Conservation (phyloP, 371 early-diverging fungal species). For the Mucor irregularis region DNA sequence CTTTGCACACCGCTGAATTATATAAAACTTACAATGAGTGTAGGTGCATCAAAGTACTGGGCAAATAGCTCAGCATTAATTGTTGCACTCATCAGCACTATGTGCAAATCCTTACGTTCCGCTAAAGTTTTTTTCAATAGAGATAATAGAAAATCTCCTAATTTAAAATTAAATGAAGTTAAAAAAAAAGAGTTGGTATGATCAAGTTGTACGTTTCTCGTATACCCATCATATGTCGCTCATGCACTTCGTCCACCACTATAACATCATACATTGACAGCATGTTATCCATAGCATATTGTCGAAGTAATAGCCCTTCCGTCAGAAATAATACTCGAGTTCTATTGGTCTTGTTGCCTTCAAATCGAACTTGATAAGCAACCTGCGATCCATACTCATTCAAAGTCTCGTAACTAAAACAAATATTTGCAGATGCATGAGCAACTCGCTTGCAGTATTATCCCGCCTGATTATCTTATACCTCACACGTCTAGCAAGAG, state of each 20-base stretch:
- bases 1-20: neutral
- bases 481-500: constrained; percentile 82
- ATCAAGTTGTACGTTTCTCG: too few relatives aligned
- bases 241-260: constrained; percentile 82
- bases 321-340: constrained; percentile 69
- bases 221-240: constrained; percentile 58
- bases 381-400: constrained; percentile 69
- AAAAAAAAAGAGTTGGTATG: neutral
- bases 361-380: constrained; percentile 74
- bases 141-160: constrained; percentile 63
- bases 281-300: constrained; percentile 58
- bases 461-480: too few relatives aligned
- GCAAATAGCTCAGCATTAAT: constrained; percentile 69
- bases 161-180: neutral
- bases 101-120: constrained; percentile 42
- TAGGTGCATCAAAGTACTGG: constrained; percentile 58
- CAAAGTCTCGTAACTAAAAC: constrained; percentile 58
- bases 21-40: constrained; percentile 31
- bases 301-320: constrained; percentile 65
- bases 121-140: constrained; percentile 50
- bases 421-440: too few relatives aligned
- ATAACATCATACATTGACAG: constrained; percentile 62
- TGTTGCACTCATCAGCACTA: constrained; percentile 85
- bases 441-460: too few relatives aligned
- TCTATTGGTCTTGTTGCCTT: constrained; percentile 59